phyloP scores from a whole-genome alignment of 345 rosid species.

The Pistacia vera region DNA sequence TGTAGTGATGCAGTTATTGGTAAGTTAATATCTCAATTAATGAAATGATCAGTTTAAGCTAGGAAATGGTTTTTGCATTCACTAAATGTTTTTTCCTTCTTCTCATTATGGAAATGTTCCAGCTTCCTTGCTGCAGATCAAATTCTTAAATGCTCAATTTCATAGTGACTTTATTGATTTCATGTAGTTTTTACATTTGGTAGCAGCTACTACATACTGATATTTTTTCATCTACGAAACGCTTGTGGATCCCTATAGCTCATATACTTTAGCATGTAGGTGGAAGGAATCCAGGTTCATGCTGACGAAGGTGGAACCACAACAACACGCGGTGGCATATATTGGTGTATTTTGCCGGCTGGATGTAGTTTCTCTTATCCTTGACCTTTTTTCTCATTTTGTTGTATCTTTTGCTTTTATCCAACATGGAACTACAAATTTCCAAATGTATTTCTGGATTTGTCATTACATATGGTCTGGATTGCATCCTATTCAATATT shows the following conservation, averaged over 20 bases:
- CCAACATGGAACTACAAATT: not conserved
- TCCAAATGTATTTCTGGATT: not conserved
- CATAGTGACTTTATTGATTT: not conserved
- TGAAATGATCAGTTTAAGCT: not conserved
- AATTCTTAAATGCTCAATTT: not conserved
- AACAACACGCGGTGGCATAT: conserved; percentile 63
- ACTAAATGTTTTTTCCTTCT: not conserved
- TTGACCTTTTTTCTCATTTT: not conserved
- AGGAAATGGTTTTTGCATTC: conserved; percentile 3
- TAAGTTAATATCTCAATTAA: not conserved
- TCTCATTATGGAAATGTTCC: not conserved
- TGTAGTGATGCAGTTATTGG: not conserved
- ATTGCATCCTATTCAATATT: not conserved
- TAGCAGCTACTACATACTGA: not conserved
- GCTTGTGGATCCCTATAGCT: not conserved
- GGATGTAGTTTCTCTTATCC: conserved; percentile 48
- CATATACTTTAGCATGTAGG: conserved; percentile 36
- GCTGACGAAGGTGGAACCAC: conserved; percentile 75
- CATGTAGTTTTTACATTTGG: not conserved
- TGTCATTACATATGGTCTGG: not conserved
- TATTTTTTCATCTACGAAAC: not conserved
- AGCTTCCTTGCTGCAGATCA: not conserved
- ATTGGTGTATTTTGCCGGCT: conserved; percentile 65
- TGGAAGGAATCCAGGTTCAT: conserved; percentile 72
- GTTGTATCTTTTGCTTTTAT: not conserved